Percentiles rank a stretch among this genome's conserved stretches.
Evolutionary conservation across 208 protist genomes (phyloP).

Genomic region (Tritrichomonas musculus): DNA sequence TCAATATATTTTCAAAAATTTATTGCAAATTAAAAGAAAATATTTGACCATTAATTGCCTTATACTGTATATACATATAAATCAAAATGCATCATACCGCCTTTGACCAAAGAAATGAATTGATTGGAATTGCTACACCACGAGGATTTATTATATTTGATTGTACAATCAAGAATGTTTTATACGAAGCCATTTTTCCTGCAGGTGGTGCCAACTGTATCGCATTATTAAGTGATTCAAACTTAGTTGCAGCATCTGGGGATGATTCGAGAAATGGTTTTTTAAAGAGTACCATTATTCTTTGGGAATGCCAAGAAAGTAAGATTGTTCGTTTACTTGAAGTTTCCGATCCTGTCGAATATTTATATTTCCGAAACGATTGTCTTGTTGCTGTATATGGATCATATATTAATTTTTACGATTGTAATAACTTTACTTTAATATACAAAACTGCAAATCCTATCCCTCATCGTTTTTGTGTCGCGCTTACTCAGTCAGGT

Average conservation of each 20-base stretch:
- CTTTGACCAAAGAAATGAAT: neutral
- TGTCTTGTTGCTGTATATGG: neutral
- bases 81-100: neutral
- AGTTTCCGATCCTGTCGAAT: neutral
- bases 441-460: neutral
- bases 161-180: neutral
- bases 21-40: no score
- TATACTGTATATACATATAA: no score
- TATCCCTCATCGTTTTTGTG: neutral
- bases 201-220: neutral
- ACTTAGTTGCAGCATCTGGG: neutral
- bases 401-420: neutral
- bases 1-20: no score
- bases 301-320: neutral
- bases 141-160: conserved; percentile 21
- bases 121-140: neutral
- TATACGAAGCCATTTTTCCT: conserved; percentile 28
- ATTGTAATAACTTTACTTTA: neutral
- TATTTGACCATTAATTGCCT: no score
- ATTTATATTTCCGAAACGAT: neutral
- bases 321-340: neutral
- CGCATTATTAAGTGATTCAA: neutral
- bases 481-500: neutral
- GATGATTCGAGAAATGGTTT: neutral
- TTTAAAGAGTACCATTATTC: neutral